Evolutionary conservation across 2,329 filamentous ascomycete genomes (phyloP).

Genomic region (Sporothrix sp.): DNA sequence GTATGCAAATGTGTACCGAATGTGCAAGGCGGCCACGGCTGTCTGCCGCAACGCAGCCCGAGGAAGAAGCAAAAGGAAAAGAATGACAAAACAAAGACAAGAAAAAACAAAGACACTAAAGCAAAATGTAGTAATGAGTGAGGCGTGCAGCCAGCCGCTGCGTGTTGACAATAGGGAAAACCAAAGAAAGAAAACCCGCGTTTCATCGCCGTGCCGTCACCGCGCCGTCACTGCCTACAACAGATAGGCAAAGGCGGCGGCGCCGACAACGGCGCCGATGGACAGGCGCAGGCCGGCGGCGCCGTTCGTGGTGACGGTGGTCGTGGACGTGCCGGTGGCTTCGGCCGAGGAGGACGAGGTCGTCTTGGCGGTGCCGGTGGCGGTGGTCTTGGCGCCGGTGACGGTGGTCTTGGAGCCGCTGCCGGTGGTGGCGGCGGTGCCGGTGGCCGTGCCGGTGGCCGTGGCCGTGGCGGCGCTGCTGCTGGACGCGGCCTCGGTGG

Average conservation of each 20-base stretch:
- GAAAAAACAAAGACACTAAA: not conserved
- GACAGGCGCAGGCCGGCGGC: not conserved
- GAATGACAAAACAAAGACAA: not conserved
- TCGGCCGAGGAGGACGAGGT: not conserved
- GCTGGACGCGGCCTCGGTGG: constrained; percentile 18
- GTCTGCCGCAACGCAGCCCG: not conserved
- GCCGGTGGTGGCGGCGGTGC: not conserved
- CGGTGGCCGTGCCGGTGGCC: constrained; percentile 7
- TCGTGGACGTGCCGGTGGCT: not conserved
- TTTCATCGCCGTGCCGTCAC: too few species aligned
- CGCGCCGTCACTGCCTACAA: not conserved
- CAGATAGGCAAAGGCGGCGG: not conserved
- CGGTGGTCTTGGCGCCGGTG: not conserved
- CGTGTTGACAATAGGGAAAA: not conserved
- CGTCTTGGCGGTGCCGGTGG: not conserved
- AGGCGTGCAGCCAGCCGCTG: not conserved
- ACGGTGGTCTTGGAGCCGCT: not conserved
- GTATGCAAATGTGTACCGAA: too few species aligned
- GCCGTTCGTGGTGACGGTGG: not conserved
- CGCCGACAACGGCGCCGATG: not conserved
- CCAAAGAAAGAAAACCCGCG: not conserved
- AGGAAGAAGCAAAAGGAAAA: not conserved
- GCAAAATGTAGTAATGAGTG: too few species aligned
- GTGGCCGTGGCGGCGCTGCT: constrained; percentile 14
- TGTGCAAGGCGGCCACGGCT: not conserved